Evolutionary conservation across 805 yeast species (phyloP).

Genomic region (Myxozyma mucilagina): DNA sequence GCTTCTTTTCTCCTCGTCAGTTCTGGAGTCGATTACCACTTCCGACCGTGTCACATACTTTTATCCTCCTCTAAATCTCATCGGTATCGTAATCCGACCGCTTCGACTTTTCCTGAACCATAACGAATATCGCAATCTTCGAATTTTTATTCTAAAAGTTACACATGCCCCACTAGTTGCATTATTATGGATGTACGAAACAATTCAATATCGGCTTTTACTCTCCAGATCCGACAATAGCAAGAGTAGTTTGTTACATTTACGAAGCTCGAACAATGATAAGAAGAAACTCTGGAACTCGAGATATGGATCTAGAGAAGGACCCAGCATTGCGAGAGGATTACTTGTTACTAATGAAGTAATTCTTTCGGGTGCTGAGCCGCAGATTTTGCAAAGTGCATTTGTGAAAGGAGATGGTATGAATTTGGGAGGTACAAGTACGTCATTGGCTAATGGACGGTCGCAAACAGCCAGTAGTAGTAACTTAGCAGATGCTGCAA

Average conservation of each 20-base stretch:
- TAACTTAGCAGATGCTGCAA: not conserved
- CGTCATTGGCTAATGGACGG: not conserved
- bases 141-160: constrained; percentile 35
- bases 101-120: constrained; percentile 34
- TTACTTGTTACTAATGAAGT: constrained; percentile 21
- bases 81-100: constrained; percentile 37
- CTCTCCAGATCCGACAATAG: not conserved
- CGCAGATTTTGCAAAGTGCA: constrained; percentile 6
- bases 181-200: constrained; percentile 34
- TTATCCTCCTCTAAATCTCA: constrained; percentile 40
- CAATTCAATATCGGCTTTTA: constrained; percentile 6
- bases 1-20: constrained; percentile 38
- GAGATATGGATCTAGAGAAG: constrained; percentile 10
- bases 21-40: constrained; percentile 39
- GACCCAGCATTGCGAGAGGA: constrained; percentile 19
- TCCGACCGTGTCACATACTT: constrained; percentile 40
- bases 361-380: constrained; percentile 15
- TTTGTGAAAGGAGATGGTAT: not conserved
- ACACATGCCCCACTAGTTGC: constrained; percentile 39
- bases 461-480: not conserved
- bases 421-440: not conserved
- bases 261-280: constrained; percentile 5
- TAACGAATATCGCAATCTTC: constrained; percentile 34
- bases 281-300: constrained; percentile 16
- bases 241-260: constrained; percentile 9